A percentile compares a stretch with the other conserved stretches of the same genome.
These are phyloP conservation scores for Articulospora tetracladia DNA, from an alignment of 495 filamentous ascomycete genomes.

Conservation along the genomic window DNA sequence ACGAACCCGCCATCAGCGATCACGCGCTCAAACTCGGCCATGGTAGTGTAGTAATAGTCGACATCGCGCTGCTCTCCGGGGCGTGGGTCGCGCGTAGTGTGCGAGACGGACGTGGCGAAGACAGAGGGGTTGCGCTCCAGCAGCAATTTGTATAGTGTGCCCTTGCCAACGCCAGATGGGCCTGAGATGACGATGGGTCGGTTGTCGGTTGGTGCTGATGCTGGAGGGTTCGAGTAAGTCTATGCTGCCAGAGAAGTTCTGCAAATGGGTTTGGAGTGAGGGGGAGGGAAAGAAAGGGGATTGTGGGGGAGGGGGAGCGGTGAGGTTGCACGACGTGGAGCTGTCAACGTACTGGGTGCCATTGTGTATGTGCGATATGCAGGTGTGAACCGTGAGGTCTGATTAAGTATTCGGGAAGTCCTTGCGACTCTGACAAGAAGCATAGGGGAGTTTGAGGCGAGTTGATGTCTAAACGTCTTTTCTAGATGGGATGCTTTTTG, in stretches of 20 bases:
- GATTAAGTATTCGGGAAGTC: conserved; percentile 1
- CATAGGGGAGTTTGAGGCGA: conserved; percentile 9
- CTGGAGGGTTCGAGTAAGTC: conserved; percentile 17
- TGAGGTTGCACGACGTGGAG: background rate
- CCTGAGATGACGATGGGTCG: conserved; percentile 84
- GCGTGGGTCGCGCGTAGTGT: conserved; percentile 80
- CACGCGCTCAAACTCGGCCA: conserved; percentile 65
- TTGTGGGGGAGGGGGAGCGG: background rate
- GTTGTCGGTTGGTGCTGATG: conserved; percentile 25
- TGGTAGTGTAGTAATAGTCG: conserved; percentile 78
- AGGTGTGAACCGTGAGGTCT: background rate
- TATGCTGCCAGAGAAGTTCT: background rate
- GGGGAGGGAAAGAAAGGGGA: background rate
- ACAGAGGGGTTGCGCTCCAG: conserved; percentile 60
- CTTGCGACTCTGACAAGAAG: conserved; percentile 11
- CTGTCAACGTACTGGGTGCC: conserved; percentile 37
- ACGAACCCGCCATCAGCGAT: conserved; percentile 73
- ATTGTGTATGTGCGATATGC: conserved; percentile 30
- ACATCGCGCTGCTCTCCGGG: conserved; percentile 69
- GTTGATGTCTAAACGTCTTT: background rate
- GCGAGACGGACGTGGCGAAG: conserved; percentile 81
- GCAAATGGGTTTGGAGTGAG: background rate
- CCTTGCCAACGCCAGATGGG: conserved; percentile 84
- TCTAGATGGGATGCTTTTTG: background rate
- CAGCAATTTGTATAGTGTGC: conserved; percentile 75